Base-by-base conservation (phyloP, 2,329 filamentous ascomycete species). In the Lasiodiplodia sp. region DNA sequence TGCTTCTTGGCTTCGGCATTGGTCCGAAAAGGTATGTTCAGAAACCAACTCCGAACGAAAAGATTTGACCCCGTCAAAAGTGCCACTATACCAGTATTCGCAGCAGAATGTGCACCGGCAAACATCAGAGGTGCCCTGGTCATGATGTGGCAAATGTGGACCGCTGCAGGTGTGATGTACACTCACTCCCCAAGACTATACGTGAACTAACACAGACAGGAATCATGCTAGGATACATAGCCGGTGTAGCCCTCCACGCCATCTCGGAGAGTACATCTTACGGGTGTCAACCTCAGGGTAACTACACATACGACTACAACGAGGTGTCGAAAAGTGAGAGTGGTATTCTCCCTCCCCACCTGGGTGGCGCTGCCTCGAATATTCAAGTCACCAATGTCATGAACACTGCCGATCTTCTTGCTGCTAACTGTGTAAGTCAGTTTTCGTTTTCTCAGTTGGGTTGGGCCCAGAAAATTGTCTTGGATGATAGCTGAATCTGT, bases 1-100 rank as follows among this genome's bases (percentile, higher is more conserved):
- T 95, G 69, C 83, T 91, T 14, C 86, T 95, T 70, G 93, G 93
- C 12, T 87, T 96, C 56, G 92, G 91, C 1, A 93, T 94, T 82
- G 92, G 92, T 25, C 85, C 90, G 14, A 94, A 60, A n/a, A 60
- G 56, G 37, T 58, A 25, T 12, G 1, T 38, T 11, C 0, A 1
- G 2, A 28, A 1, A 28, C 10, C 23, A 18, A 10, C 0, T 3
- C 6, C 14, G 16, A 14, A 1, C 6, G 23, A 16, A 10, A 18
- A 16, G 8, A 7, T 53, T 3, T 28, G 4, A 53, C 23, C 2
- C 0, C 0, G 34, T 28, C 28, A 93, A 75, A 88, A 34, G 89
- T 25, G 88, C 90, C 0, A 92, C 91, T 0, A 90, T 93, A 1
- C 92, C 92, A 0, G 89, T 94, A 25, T 94, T 92, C 73, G 89